A percentile compares a stretch with the other conserved stretches of the same genome.
Evolutionary conservation across 441 rosid genomes (phyloP).

Genomic region (Gossypium davidsonii): DNA sequence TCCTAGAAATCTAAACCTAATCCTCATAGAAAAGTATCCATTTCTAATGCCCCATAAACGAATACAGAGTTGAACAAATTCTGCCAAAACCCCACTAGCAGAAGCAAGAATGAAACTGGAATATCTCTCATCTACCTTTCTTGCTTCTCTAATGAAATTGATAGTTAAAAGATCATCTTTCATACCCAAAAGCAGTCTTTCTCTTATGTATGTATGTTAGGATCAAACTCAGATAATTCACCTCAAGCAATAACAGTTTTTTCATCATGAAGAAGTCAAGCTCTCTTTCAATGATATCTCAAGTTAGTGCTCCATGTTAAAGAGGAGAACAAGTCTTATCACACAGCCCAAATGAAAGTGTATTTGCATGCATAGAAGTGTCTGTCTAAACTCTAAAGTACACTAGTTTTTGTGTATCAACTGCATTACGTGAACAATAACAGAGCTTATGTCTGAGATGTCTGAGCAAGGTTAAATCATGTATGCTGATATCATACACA

Average conservation of each 20-base stretch:
- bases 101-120: background rate
- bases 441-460: background rate
- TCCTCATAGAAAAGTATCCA: background rate
- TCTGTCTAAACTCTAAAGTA: background rate
- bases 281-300: background rate
- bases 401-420: background rate
- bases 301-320: background rate
- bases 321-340: background rate
- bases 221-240: background rate
- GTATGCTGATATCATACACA: background rate
- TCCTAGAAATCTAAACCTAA: background rate
- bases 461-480: conserved; percentile 1
- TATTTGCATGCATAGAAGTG: background rate
- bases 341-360: background rate
- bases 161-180: conserved; percentile 1
- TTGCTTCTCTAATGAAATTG: background rate
- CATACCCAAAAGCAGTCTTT: background rate
- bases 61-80: background rate
- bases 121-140: background rate
- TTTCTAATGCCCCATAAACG: background rate
- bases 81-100: background rate
- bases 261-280: background rate
- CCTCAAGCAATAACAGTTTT: conserved; percentile 1
- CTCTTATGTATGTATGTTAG: background rate
- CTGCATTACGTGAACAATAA: background rate